phyloP scores from a whole-genome alignment of 108 stramenopile genomes.

The Cyclotella sp. region DNA sequence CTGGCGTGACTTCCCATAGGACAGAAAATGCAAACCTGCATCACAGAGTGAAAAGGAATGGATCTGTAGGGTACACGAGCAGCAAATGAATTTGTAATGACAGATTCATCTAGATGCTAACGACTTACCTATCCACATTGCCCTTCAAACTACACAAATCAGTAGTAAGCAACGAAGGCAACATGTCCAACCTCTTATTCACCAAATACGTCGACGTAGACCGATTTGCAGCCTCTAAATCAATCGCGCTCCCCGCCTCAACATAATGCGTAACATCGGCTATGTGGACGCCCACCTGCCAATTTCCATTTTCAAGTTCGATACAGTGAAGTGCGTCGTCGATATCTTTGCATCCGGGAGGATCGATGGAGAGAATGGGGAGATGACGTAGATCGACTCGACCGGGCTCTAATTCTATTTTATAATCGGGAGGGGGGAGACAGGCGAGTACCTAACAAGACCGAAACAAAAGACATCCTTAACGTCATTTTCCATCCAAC shows the following conservation, averaged over 20 bases:
- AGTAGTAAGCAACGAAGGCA: constrained; percentile 94
- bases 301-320: constrained; percentile 90
- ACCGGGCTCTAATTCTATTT: constrained; percentile 84
- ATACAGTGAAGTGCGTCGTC: constrained; percentile 98
- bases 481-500: background rate
- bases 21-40: constrained; percentile 90
- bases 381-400: constrained; percentile 90
- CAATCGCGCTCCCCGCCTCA: constrained; percentile 89
- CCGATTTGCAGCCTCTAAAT: constrained; percentile 95
- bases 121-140: constrained; percentile 81
- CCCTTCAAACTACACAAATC: constrained; percentile 95
- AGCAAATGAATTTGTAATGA: background rate
- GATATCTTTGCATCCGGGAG: constrained; percentile 99
- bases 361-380: constrained; percentile 96
- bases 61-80: background rate
- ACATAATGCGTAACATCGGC: constrained; percentile 99
- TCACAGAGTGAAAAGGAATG: background rate
- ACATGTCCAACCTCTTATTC: constrained; percentile 97
- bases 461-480: background rate
- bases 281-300: constrained; percentile 97
- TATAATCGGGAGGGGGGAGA: constrained; percentile 93
- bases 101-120: constrained; percentile 7
- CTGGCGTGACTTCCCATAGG: constrained; percentile 91
- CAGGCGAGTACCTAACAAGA: constrained; percentile 90
- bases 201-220: constrained; percentile 98